Conservation (phyloP, 352 stramenopile species). For the Thalassiosira hispida region DNA sequence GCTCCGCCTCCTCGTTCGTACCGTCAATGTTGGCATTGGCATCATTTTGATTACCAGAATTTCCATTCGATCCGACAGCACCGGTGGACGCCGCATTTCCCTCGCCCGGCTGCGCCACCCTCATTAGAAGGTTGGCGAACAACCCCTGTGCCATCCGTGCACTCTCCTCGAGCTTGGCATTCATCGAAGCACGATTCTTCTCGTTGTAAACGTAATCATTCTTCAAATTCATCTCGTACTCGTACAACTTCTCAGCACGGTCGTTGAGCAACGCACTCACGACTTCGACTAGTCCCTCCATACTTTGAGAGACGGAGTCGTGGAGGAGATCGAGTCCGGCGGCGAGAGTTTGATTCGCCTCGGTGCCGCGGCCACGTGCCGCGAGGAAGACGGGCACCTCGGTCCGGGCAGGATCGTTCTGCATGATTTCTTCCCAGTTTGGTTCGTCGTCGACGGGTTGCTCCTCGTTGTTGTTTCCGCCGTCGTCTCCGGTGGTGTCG, state of each 20-base stretch:
- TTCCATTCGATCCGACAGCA: not conserved
- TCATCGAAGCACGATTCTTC: conserved; percentile 44
- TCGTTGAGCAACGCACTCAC: conserved; percentile 34
- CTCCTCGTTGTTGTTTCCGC: conserved; percentile 17
- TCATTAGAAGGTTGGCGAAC: conserved; percentile 57
- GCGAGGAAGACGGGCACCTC: conserved; percentile 41
- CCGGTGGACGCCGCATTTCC: not conserved
- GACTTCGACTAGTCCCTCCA: conserved; percentile 36
- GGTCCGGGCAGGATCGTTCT: conserved; percentile 26
- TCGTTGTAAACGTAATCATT: conserved; percentile 46
- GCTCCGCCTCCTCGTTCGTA: conserved; percentile 21
- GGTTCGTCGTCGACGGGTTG: conserved; percentile 34
- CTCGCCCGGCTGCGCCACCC: conserved; percentile 25
- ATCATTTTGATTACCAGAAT: conserved; percentile 4
- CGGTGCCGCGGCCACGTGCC: conserved; percentile 7
- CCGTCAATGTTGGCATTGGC: not conserved
- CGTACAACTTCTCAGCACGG: conserved; percentile 30
- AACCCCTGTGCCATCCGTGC: conserved; percentile 33
- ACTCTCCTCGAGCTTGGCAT: conserved; percentile 47
- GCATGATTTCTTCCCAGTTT: conserved; percentile 40
- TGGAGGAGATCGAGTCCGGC: conserved; percentile 41
- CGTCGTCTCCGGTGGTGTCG: not conserved
- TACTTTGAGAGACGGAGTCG: conserved; percentile 19
- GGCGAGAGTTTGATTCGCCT: conserved; percentile 33
- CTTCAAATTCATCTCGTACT: conserved; percentile 49